Evolutionary conservation across 352 stramenopile genomes (phyloP), one percentile per base, ranked within the genome.

Genomic region (Phytophthora macrochlamydospora): DNA sequence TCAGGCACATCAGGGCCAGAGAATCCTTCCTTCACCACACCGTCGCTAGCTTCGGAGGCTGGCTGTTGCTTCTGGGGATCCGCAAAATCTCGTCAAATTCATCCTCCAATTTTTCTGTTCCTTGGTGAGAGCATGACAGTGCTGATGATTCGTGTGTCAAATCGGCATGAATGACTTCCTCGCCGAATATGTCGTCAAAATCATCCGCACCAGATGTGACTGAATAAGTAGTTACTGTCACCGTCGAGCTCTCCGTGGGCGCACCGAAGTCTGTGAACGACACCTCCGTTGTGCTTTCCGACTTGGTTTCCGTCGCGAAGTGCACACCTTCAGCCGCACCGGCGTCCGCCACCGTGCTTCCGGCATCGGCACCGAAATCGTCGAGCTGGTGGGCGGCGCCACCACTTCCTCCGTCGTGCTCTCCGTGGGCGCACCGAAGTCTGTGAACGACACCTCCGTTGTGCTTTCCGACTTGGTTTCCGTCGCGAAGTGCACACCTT

Each of bases 101-200:
- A 11, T 40, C 56, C n/a, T 71, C 63, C 33, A 54, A 66, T 4
- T 57, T 65, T n/a, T 13, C 30, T 18, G 40, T 14, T 8, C 18
- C 40, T 24, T 14, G 49, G n/a, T 59, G 48, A 30, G 4, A 28
- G 14, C 12, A 35, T 31, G 40, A 24, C 14, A 11, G 18, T 24
- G 43, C 43, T 11, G 40, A 46, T 4, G 14, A 46, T 46, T 13
- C 40, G 14, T 18, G 24, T 7, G 14, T 5, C 40, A 9, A 14
- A 11, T n/a, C 33, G 18, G 57, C 24, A 1, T 1, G 30, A 11
- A 2, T 60, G n/a, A 29, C 0, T 11, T 46, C 11, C 45, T 64
- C 56, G 14, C 56, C 56, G 62, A 71, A 71, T 51, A 66, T 71
- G 31, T 71, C 57, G n/a, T 71, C 57, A 11, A 71, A 71, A 12